Evolutionary conservation across 257 asterid genomes (phyloP).

Genomic region (Oldenlandia corymbosa): DNA sequence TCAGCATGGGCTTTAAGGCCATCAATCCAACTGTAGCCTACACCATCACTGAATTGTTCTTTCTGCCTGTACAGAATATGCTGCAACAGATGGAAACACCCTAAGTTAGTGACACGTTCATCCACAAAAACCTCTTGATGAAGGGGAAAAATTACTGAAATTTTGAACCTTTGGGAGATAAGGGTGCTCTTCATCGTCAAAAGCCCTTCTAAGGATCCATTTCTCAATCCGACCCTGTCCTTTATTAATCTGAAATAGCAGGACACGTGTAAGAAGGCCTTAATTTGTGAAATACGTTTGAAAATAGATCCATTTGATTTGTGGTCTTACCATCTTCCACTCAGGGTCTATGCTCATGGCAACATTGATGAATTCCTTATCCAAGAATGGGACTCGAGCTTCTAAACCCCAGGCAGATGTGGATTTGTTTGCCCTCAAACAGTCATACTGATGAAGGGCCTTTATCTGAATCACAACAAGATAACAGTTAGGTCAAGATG

Average conservation of each 20-base stretch:
- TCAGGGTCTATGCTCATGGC: constrained; percentile 95
- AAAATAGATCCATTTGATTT: background rate
- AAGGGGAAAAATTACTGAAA: background rate
- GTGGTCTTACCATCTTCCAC: constrained; percentile 61
- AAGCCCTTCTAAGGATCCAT: constrained; percentile 92
- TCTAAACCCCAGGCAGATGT: constrained; percentile 99
- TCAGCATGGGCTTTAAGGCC: constrained; percentile 94
- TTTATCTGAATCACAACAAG: constrained; percentile 47
- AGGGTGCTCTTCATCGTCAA: constrained; percentile 80
- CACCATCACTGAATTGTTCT: constrained; percentile 98
- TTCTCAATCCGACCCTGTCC: constrained; percentile 79
- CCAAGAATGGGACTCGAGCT: constrained; percentile 90
- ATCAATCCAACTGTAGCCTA: constrained; percentile 98
- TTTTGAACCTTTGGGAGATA: constrained; percentile 84
- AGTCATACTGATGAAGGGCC: constrained; percentile 95
- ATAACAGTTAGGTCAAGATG: constrained; percentile 1
- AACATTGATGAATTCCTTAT: constrained; percentile 76
- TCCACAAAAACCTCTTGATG: background rate
- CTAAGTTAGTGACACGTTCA: constrained; percentile 2
- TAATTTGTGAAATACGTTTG: background rate
- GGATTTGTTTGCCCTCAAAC: constrained; percentile 88
- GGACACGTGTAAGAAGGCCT: background rate
- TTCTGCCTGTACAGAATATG: constrained; percentile 90
- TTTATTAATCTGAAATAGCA: constrained; percentile 52
- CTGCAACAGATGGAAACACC: constrained; percentile 39